Base-by-base conservation (phyloP, 164 flowering plant genomes). In the Stephania japonica region DNA sequence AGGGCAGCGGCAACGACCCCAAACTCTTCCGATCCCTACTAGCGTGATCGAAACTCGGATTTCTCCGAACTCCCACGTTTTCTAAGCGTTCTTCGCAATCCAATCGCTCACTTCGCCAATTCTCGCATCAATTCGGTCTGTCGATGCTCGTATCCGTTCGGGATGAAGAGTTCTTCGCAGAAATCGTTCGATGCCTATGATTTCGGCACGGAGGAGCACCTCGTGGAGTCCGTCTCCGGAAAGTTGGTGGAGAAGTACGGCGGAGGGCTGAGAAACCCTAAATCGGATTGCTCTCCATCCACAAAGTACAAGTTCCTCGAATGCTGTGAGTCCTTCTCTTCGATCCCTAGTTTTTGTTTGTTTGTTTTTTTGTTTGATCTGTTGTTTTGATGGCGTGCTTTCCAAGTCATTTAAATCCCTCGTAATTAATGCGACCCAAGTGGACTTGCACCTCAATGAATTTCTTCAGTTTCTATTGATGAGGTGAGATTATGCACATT, bases 121-220 rank as follows among this genome's bases (percentile, higher is more conserved):
- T 70, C 26, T 10, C n/a, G n/a, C 44, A 16, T 25, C 7, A 8
- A 12, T 7, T 19, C 13, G n/a, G 13, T 44, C 21, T 27, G 1
- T 42, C 21, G n/a, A 21, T 32, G 19, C 19, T 16, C 23, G 27
- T 61, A 42, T 72, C 26, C 65, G 42, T 6, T 18, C 25, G 16
- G 53, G 21, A 81, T 81, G 83, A 53, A 27, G 70, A 71, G n/a
- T 38, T 56, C 78, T n/a, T 38, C 63, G 21, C 24, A 38, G 25
- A 71, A 75, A 42, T 72, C 59, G 23, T n/a, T 72, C 14, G 70
- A 76, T 24, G 78, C 75, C 26, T 75, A 49, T 32, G 79, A 76
- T 43, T 78, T 78, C 73, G 74, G 65, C n/a, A 73, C n/a, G 3
- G 80, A 72, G 9, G 80, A 78, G 43, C 79, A 70, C 32, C n/a